Evolutionary conservation across 2,329 filamentous ascomycete genomes (phyloP).

Genomic region (Arthrobotrys entomopaga): DNA sequence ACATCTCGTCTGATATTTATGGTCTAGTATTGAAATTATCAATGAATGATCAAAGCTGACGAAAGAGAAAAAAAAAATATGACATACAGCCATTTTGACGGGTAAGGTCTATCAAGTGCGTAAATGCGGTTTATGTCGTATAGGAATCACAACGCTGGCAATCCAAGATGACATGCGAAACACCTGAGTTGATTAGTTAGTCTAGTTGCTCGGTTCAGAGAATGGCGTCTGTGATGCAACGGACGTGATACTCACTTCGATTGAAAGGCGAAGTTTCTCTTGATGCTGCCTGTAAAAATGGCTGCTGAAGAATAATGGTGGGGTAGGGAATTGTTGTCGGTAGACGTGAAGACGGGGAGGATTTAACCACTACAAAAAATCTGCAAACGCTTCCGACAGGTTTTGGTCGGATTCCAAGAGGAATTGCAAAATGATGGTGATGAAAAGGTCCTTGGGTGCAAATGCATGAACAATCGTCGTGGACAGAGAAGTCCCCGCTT

Average conservation of each 20-base stretch:
- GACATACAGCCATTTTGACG: slow-evolving; percentile 53
- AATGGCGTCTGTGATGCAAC: background rate
- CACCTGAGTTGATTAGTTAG: slow-evolving; percentile 21
- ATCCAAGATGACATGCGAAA: slow-evolving; percentile 55
- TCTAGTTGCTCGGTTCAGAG: background rate
- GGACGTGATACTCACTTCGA: slow-evolving; percentile 35
- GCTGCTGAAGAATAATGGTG: slow-evolving; percentile 19
- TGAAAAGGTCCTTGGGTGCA: slow-evolving; percentile 56
- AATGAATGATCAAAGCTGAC: background rate
- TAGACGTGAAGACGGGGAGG: slow-evolving; percentile 27
- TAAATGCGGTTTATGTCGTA: slow-evolving; percentile 51
- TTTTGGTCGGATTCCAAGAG: slow-evolving; percentile 56
- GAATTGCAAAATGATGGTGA: slow-evolving; percentile 56
- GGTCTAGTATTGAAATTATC: slow-evolving; percentile 64
- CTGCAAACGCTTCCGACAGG: slow-evolving; percentile 55
- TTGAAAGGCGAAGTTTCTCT: slow-evolving; percentile 23
- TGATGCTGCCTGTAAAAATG: slow-evolving; percentile 33
- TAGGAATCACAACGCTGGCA: slow-evolving; percentile 40
- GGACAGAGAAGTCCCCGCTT: slow-evolving; percentile 55
- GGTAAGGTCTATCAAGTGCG: slow-evolving; percentile 45
- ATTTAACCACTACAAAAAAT: slow-evolving; percentile 56
- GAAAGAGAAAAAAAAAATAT: background rate
- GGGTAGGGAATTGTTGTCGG: slow-evolving; percentile 14
- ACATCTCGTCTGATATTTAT: slow-evolving; percentile 99
- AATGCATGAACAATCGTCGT: slow-evolving; percentile 56